Base-by-base conservation (phyloP, 345 rosid species). In the Murraya koenigii region DNA sequence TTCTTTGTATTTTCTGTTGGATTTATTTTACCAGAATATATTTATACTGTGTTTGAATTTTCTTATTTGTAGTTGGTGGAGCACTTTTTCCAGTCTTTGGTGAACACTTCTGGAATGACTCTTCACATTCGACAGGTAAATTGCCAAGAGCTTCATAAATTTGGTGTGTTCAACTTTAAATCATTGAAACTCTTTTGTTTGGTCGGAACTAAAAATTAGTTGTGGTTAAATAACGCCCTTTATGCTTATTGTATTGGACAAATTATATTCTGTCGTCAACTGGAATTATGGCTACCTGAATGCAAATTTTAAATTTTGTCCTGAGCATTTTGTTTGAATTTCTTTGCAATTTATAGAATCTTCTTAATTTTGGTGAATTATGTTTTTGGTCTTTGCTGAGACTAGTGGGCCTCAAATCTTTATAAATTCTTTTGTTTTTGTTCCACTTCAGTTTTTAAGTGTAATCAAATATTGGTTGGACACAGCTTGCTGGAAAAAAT, bases 51-150 rank as follows among this genome's bases (percentile, higher is more conserved):
- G 35, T 69, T 41, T 66, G 23, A 68, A 58, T 20, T n/a, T 67
- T 72, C 64, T 39, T 55, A 44, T 73, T 56, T 86, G 66, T 82
- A 96, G 99, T 81, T 94, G 89, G 97, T 90, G 88, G 99, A 94
- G 84, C 97, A 92, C 75, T 92, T 94, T 86, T 94, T 96, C 85
- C 97, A 91, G 79, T 96, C 98, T 52, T 84, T 94, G 83, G 97
- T 91, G 84, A 91, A 94, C 81, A 92, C 97, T 74, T 89, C 97
- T 68, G 97, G 98, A 56, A 91, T 96, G 97, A 96, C 99, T 25
- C 97, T 92, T 81, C 99, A 94, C 83, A 92, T 96, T 13, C 89
- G 93, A 55, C 95, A 92, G 94, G 97, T 96, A 89, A 79, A 44
- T 11, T 35, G 32, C 44, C 35, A 28, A 23, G 56, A 39, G 47